Evolutionary conservation across 148 eudicot species (phyloP).

Genomic region (Drosera capensis): DNA sequence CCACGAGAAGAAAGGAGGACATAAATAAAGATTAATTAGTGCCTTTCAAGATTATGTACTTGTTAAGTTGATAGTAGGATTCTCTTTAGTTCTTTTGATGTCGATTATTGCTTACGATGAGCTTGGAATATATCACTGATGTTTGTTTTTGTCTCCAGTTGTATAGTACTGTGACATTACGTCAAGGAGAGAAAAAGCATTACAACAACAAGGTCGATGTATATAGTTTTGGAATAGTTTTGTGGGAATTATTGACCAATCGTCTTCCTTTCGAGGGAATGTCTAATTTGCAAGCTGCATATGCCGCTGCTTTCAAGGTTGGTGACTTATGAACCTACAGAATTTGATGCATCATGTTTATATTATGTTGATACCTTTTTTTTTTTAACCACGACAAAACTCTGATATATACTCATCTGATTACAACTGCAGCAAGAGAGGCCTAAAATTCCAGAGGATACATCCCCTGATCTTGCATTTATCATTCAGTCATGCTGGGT

Average conservation of each 20-base stretch:
- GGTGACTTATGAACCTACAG: background rate
- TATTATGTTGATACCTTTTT: background rate
- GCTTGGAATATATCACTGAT: too few relatives aligned
- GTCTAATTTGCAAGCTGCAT: constrained; percentile 94
- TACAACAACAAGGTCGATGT: constrained; percentile 97
- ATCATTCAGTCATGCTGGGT: constrained; percentile 84
- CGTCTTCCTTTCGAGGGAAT: constrained; percentile 93
- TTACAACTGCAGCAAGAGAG: constrained; percentile 86
- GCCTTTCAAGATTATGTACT: too few relatives aligned
- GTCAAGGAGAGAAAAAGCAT: constrained; percentile 95
- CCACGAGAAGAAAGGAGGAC: too few relatives aligned
- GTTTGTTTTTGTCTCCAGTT: constrained; percentile 39
- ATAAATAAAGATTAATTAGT: too few relatives aligned
- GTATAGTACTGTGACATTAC: constrained; percentile 89
- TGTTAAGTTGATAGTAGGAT: too few relatives aligned
- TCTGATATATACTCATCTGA: background rate
- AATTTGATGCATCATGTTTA: too few relatives aligned
- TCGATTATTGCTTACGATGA: too few relatives aligned
- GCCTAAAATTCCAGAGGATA: constrained; percentile 57
- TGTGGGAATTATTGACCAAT: constrained; percentile 86
- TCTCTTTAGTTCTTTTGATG: too few relatives aligned
- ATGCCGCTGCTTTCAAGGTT: constrained; percentile 94
- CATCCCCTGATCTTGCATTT: constrained; percentile 59
- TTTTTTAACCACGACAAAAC: background rate
- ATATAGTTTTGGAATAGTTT: constrained; percentile 87